Evolutionary conservation across 768 basidiomycete species (phyloP).

Genomic region (Pisolithus orientalis): DNA sequence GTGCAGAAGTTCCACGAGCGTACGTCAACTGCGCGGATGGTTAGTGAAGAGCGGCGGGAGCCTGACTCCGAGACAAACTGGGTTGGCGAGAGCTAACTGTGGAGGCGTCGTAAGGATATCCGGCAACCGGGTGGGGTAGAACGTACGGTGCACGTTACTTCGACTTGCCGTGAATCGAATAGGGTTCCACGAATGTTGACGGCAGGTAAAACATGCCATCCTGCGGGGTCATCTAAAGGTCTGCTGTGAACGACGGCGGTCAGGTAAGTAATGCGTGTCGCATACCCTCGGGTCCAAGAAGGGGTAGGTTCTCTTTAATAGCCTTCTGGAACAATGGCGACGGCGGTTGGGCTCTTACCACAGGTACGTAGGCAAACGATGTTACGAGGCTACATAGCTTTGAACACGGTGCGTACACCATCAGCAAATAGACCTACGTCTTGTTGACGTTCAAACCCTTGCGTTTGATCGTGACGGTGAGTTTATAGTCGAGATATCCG

Average conservation of each 20-base stretch:
- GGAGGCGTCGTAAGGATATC: background rate
- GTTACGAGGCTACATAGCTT: constrained; percentile 23
- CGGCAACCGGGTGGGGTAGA: background rate
- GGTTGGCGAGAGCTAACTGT: constrained; percentile 45
- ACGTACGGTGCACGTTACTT: constrained; percentile 29
- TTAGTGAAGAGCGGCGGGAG: background rate
- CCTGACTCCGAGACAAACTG: constrained; percentile 25
- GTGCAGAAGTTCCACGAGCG: constrained; percentile 46
- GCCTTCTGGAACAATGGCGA: constrained; percentile 33
- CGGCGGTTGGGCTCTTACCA: constrained; percentile 28
- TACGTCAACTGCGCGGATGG: constrained; percentile 36
- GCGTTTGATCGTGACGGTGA: constrained; percentile 45
- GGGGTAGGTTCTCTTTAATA: constrained; percentile 25
- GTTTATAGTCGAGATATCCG: constrained; percentile 51
- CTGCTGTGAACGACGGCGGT: background rate
- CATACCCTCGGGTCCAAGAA: constrained; percentile 30
- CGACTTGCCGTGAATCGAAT: constrained; percentile 26
- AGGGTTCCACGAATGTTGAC: constrained; percentile 29
- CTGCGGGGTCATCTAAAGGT: constrained; percentile 30
- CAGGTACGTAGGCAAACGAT: constrained; percentile 28
- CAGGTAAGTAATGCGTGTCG: too few relatives aligned
- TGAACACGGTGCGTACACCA: background rate
- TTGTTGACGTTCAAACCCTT: constrained; percentile 44
- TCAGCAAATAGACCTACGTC: constrained; percentile 27
- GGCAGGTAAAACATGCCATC: constrained; percentile 32